phyloP scores from a whole-genome alignment of 148 eudicot genomes.

The Silene conica region DNA sequence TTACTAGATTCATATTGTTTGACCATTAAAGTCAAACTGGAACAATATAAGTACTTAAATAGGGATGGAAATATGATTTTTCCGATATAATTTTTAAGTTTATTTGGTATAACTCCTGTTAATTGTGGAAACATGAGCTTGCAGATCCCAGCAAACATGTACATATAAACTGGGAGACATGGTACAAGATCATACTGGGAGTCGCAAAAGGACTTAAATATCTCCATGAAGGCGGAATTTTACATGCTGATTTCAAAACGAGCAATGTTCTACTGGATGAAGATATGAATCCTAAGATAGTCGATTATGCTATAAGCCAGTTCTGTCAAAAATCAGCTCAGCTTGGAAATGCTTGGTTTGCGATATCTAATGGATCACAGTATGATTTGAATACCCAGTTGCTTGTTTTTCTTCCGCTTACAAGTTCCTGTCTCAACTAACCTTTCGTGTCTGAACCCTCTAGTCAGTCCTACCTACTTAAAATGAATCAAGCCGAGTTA shows the following conservation, averaged over 20 bases:
- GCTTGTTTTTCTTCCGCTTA: too few relatives aligned
- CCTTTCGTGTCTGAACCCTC: too few relatives aligned
- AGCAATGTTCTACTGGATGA: background rate
- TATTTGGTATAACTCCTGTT: background rate
- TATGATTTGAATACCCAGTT: background rate
- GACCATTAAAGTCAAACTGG: too few relatives aligned
- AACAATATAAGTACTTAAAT: too few relatives aligned
- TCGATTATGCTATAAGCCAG: background rate
- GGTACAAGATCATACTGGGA: constrained; percentile 2
- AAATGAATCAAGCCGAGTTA: background rate
- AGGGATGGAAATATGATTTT: too few relatives aligned
- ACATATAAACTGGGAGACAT: background rate
- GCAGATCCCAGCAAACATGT: constrained; percentile 1
- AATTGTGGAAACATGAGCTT: background rate
- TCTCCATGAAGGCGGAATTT: background rate
- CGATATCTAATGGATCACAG: background rate
- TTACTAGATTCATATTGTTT: too few relatives aligned
- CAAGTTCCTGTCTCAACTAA: too few relatives aligned
- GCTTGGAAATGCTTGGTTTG: background rate
- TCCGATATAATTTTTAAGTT: too few relatives aligned
- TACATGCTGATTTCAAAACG: background rate
- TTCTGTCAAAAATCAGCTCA: background rate
- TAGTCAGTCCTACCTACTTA: background rate
- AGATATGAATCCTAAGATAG: constrained; percentile 7
- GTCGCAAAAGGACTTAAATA: background rate